Evolutionary conservation across 2,329 filamentous ascomycete species (phyloP).

Genomic region (Beauveria australis): DNA sequence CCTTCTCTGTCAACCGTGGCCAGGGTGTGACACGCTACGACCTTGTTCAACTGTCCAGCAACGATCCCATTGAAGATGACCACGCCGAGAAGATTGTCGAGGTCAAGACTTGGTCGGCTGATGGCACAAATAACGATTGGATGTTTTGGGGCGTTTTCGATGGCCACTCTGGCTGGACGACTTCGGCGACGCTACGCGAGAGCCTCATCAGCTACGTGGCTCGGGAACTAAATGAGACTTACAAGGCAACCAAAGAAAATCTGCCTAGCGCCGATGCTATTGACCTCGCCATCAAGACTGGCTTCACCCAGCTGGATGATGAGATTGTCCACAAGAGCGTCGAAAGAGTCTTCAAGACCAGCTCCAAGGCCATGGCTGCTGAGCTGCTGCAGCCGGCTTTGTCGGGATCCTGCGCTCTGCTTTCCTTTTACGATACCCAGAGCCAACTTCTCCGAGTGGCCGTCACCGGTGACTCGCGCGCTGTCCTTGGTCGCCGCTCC

Average conservation of each 20-base stretch:
- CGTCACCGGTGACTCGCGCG: conserved; percentile 92
- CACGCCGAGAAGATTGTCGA: conserved; percentile 98
- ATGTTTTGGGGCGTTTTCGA: conserved; percentile 99
- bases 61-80: conserved; percentile 96
- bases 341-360: conserved; percentile 79
- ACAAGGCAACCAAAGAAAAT: conserved; percentile 60
- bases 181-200: conserved; percentile 89
- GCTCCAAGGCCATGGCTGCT: conserved; percentile 83
- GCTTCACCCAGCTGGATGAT: conserved; percentile 80
- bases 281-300: conserved; percentile 84
- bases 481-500: conserved; percentile 76
- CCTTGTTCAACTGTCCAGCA: conserved; percentile 87
- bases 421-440: conserved; percentile 90
- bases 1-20: conserved; percentile 81
- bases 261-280: conserved; percentile 71
- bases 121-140: conserved; percentile 65
- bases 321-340: conserved; percentile 94
- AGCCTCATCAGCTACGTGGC: conserved; percentile 88
- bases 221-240: conserved; percentile 84
- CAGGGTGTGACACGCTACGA: conserved; percentile 92
- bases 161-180: conserved; percentile 96
- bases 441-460: conserved; percentile 86
- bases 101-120: conserved; percentile 53
- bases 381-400: conserved; percentile 87
- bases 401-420: conserved; percentile 91